A percentile compares a stretch with the other conserved stretches of the same genome.
phyloP scores from a whole-genome alignment of 257 asterid genomes.

The Solanum sejunctum region DNA sequence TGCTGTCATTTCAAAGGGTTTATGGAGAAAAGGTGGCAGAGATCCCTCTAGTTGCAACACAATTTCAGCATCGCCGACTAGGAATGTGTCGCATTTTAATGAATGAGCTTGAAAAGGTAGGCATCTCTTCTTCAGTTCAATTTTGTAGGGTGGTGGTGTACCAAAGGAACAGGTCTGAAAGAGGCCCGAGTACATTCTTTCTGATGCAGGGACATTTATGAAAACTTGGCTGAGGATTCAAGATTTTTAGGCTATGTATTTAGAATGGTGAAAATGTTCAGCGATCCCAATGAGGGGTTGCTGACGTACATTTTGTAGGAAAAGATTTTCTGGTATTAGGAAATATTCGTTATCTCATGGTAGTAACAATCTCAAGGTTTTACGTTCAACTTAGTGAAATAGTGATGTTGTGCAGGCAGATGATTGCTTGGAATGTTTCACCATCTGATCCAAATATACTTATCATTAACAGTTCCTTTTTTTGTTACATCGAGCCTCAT shows the following conservation, averaged over 20 bases:
- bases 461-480: background rate
- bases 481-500: background rate
- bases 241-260: background rate
- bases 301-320: background rate
- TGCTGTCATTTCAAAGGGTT: slow-evolving; percentile 36
- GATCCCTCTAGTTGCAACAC: slow-evolving; percentile 79
- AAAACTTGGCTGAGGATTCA: background rate
- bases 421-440: background rate
- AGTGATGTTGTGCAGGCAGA: background rate
- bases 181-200: background rate
- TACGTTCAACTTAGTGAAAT: background rate
- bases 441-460: background rate
- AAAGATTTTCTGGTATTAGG: background rate
- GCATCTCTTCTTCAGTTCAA: background rate
- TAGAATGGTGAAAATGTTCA: background rate
- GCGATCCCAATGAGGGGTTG: background rate
- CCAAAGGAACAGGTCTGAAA: background rate
- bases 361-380: background rate
- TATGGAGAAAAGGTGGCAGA: slow-evolving; percentile 81
- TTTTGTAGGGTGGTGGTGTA: background rate
- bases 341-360: background rate
- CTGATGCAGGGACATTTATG: background rate
- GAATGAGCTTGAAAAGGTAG: slow-evolving; percentile 87
- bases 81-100: slow-evolving; percentile 91
- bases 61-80: slow-evolving; percentile 68